These are phyloP conservation scores for Rhodamnia rubescens DNA, from an alignment of 345 rosid species.

Conservation along the genomic window DNA sequence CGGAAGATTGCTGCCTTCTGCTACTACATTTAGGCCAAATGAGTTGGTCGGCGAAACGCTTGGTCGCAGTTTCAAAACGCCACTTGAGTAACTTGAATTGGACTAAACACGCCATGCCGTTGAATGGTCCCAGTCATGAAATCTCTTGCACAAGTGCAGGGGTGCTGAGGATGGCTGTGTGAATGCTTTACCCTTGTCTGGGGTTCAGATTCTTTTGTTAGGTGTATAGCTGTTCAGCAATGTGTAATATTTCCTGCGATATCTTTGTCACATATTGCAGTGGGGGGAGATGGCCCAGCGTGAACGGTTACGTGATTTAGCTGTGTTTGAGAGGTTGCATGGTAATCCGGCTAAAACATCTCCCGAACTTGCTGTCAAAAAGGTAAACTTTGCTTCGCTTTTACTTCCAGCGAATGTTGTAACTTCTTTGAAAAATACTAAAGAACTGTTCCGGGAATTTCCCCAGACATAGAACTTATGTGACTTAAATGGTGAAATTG, in stretches of 20 bases:
- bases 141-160: not conserved
- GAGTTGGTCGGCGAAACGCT: not conserved
- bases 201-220: not conserved
- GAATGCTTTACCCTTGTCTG: not conserved
- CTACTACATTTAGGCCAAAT: not conserved
- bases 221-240: not conserved
- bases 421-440: not conserved
- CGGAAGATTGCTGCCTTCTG: not conserved
- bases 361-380: constrained; percentile 64
- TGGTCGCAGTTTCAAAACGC: not conserved
- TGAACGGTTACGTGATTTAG: constrained; percentile 63
- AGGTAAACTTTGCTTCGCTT: constrained; percentile 26
- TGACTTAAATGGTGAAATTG: not conserved
- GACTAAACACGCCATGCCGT: too few relatives aligned
- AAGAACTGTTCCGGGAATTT: not conserved
- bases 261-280: constrained; percentile 11
- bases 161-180: not conserved
- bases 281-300: constrained; percentile 62
- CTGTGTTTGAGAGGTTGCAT: constrained; percentile 71
- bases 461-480: not conserved
- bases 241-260: not conserved
- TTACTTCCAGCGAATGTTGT: not conserved
- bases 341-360: constrained; percentile 71
- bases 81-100: too few relatives aligned
- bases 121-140: not conserved